Evolutionary conservation across 331 rosid species (phyloP).

Genomic region (Cucumis variabilis): DNA sequence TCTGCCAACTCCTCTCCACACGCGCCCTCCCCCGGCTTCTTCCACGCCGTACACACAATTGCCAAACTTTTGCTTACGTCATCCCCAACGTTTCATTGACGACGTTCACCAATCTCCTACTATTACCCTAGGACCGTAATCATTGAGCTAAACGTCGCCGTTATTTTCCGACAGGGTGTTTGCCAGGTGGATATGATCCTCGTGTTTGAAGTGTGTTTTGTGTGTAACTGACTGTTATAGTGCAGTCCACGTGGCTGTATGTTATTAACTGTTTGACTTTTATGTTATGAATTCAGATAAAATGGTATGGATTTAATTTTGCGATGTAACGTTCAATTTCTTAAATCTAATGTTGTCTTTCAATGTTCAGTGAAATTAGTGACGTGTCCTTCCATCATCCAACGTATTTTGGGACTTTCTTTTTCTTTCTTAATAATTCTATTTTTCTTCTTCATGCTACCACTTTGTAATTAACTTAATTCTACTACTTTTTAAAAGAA

Average conservation of each 20-base stretch:
- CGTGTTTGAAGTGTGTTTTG: conserved; percentile 7
- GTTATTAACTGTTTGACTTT: neutral
- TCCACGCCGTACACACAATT: neutral
- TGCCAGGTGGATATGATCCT: neutral
- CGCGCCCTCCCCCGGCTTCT: neutral
- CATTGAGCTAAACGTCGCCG: neutral
- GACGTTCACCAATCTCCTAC: neutral
- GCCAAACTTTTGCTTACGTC: neutral
- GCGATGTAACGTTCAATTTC: neutral
- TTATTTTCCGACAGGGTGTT: neutral
- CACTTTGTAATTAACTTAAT: neutral
- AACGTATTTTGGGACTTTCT: neutral
- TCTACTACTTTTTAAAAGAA: neutral
- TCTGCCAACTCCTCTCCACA: conserved; percentile 9
- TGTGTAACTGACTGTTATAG: neutral
- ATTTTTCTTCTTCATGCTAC: neutral
- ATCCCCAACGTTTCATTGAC: neutral
- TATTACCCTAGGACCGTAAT: neutral
- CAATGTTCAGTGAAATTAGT: neutral
- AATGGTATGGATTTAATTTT: neutral
- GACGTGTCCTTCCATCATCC: conserved; percentile 4
- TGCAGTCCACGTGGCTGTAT: neutral
- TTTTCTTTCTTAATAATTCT: too few relatives aligned
- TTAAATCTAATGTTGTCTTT: neutral
- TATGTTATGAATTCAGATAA: neutral